phyloP scores from a whole-genome alignment of 441 rosid genomes.

The Syzygium malaccense region DNA sequence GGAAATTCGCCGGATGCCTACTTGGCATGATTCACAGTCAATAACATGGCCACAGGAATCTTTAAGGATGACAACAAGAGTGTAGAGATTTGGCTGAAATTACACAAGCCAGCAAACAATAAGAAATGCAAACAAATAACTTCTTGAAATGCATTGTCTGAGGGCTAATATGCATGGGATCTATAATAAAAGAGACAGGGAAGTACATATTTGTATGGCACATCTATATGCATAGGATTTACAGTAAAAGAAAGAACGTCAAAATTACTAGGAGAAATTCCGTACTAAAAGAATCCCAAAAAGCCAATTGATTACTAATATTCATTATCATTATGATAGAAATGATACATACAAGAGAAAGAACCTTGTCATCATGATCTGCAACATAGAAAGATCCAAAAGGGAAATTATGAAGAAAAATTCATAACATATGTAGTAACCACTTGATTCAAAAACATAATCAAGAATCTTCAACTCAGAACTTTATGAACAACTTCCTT shows the following conservation, averaged over 20 bases:
- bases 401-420: not conserved
- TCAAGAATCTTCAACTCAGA: not conserved
- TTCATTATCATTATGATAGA: not conserved
- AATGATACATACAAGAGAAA: not conserved
- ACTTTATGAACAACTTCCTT: constrained; percentile 17
- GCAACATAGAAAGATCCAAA: not conserved
- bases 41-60: constrained; percentile 66
- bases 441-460: not conserved
- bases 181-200: not conserved
- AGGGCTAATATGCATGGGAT: not conserved
- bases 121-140: constrained; percentile 8
- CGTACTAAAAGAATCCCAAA: not conserved
- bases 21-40: constrained; percentile 93
- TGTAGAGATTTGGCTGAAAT: constrained; percentile 81
- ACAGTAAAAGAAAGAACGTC: not conserved
- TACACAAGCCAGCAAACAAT: constrained; percentile 10
- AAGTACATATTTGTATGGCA: not conserved
- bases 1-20: constrained; percentile 79
- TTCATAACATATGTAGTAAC: not conserved
- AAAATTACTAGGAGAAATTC: not conserved
- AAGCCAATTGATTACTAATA: not conserved
- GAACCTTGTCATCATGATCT: not conserved
- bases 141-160: not conserved
- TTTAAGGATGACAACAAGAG: constrained; percentile 75
- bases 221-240: not conserved